Evolutionary conservation across 495 filamentous ascomycete species (phyloP).

Genomic region (Chaetomium fimeti): DNA sequence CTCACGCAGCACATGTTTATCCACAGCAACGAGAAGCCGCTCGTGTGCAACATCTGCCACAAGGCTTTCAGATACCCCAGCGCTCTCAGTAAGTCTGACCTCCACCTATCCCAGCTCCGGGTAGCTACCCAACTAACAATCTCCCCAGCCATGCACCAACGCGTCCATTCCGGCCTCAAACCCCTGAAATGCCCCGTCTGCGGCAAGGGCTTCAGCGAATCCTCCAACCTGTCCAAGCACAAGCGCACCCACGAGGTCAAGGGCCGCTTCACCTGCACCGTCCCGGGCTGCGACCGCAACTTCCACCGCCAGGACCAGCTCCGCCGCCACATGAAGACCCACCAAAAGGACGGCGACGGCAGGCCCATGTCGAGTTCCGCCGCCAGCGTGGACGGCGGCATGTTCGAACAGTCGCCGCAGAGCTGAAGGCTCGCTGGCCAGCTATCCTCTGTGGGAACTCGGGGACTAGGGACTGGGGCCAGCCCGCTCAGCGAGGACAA

Average conservation of each 20-base stretch:
- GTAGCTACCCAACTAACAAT: too few species aligned
- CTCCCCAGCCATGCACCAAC: conserved; percentile 54
- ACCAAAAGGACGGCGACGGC: conserved; percentile 33
- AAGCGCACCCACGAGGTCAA: conserved; percentile 51
- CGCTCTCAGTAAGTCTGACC: conserved; percentile 50
- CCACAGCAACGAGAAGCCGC: conserved; percentile 62
- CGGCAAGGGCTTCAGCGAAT: conserved; percentile 53
- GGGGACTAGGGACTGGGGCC: too few species aligned
- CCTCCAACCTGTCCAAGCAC: conserved; percentile 57
- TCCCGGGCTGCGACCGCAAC: conserved; percentile 49
- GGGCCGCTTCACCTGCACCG: conserved; percentile 49
- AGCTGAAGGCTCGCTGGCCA: too few species aligned
- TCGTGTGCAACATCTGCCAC: conserved; percentile 52
- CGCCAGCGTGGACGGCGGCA: conserved; percentile 3
- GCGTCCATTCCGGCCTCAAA: conserved; percentile 54
- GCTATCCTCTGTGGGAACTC: too few species aligned
- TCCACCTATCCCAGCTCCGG: too few species aligned
- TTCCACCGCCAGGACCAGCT: conserved; percentile 59
- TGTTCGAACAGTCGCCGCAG: conserved; percentile 10
- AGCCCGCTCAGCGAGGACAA: too few species aligned
- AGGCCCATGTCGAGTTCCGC: not conserved
- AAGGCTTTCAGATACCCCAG: conserved; percentile 58
- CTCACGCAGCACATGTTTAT: conserved; percentile 60
- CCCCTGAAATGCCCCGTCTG: conserved; percentile 51
- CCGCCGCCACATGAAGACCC: conserved; percentile 45